A percentile compares a stretch with the other conserved stretches of the same genome.
phyloP scores from a whole-genome alignment of 148 eudicot genomes.

The Rhododendron vialii region DNA sequence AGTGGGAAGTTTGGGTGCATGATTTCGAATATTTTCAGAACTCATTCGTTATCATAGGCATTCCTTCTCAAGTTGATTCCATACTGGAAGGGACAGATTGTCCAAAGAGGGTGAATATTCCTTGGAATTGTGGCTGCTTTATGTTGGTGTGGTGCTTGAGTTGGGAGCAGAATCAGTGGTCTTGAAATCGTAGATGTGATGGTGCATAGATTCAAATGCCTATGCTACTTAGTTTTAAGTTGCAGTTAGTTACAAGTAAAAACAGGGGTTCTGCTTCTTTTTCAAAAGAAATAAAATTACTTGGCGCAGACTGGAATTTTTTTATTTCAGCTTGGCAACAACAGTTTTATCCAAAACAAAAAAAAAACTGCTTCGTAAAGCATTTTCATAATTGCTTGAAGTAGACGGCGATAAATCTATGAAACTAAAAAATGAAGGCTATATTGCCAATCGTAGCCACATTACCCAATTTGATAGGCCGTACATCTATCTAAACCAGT shows the following conservation, averaged over 20 bases:
- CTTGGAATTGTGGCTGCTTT: not conserved
- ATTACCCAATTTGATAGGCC: constrained; percentile 93
- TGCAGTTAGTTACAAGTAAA: not conserved
- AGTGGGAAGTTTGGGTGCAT: not conserved
- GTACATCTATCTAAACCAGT: constrained; percentile 91
- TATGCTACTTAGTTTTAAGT: not conserved
- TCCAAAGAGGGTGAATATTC: not conserved
- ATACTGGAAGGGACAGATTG: not conserved
- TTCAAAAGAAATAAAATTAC: not conserved
- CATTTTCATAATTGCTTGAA: not conserved
- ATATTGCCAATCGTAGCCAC: not conserved
- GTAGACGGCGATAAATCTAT: not conserved
- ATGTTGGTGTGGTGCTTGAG: not conserved
- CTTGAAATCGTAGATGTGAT: not conserved
- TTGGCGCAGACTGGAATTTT: not conserved
- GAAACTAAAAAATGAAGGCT: not conserved
- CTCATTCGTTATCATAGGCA: not conserved
- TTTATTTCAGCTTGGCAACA: not conserved
- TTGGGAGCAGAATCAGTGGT: not conserved
- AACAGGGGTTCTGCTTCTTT: not conserved
- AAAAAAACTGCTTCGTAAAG: not conserved
- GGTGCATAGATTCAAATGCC: not conserved
- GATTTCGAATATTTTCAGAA: not conserved
- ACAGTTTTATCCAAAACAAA: not conserved
- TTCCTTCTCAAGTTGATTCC: not conserved